Evolutionary conservation across 2,329 filamentous ascomycete genomes (phyloP).

Genomic region (Thermoascus crustaceus): DNA sequence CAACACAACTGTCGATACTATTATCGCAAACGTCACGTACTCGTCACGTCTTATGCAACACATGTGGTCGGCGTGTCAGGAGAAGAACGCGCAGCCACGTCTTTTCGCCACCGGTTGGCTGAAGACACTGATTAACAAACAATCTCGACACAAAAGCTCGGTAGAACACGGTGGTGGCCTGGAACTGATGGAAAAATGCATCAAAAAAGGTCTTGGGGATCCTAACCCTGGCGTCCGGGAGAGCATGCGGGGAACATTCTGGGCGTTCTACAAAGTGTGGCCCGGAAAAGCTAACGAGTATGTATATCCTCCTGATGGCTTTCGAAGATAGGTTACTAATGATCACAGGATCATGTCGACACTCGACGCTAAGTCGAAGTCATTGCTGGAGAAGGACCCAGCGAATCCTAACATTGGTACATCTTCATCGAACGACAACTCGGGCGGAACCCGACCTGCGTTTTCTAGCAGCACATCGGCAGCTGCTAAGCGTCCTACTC

Average conservation of each 20-base stretch:
- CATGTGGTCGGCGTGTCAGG: conserved; percentile 69
- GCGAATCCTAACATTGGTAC: conserved; percentile 52
- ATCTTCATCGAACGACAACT: conserved; percentile 9
- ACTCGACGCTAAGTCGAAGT: conserved; percentile 70
- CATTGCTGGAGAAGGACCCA: conserved; percentile 71
- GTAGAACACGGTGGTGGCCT: conserved; percentile 79
- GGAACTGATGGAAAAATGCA: conserved; percentile 75
- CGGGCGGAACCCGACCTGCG: conserved; percentile 13
- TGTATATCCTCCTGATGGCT: conserved; percentile 26
- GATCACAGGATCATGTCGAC: conserved; percentile 71
- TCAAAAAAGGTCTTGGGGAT: conserved; percentile 83
- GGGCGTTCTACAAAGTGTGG: conserved; percentile 73
- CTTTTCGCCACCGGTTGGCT: conserved; percentile 75
- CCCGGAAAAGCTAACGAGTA: conserved; percentile 65
- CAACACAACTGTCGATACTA: conserved; percentile 68
- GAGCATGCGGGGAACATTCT: conserved; percentile 76
- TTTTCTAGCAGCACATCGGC: conserved; percentile 13
- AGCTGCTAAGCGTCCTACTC: conserved; percentile 40
- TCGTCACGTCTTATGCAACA: conserved; percentile 77
- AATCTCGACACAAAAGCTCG: conserved; percentile 65
- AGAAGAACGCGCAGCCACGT: conserved; percentile 88
- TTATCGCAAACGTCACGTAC: conserved; percentile 74
- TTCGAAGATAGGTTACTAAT: conserved; percentile 33
- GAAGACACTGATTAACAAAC: conserved; percentile 69
- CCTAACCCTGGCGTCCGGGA: conserved; percentile 85